Evolutionary conservation across 768 basidiomycete genomes (phyloP), one percentile per base, ranked within the genome.

Genomic region (Leccinum incarnatum): DNA sequence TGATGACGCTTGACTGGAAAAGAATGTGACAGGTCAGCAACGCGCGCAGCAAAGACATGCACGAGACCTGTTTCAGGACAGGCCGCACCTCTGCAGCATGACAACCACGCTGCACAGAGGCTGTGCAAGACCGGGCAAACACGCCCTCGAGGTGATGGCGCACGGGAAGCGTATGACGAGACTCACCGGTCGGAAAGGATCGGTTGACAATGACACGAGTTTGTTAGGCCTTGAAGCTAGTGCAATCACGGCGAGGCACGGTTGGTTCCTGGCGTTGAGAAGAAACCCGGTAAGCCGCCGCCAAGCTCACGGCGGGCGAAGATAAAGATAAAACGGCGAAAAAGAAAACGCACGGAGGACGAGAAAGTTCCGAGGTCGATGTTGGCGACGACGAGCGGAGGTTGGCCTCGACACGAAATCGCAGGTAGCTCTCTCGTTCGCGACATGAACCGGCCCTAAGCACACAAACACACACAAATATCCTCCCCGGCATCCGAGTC

Each of bases 361-460:
- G 57, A 51, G 30, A 58, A 55, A 55, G 47, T 60, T 65, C 55
- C 62, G 61, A 49, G 60, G 68, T 62, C 72, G 70, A 57, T 54
- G 68, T 53, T 60, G 68, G 55, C 63, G 60, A 69, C 73, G 73
- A 71, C 66, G 65, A 69, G 62, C 63, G 53, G 58, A 66, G 60
- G 62, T 50, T 67, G 66, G 58, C 70, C 62, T 61, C 62, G 37
- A 67, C 65, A 64, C 65, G 65, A 66, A 65, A 69, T 67, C 67
- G 64, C 64, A 65, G 55, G 51, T 53, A 40, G 49, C 55, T 64
- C 59, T 60, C 60, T 60, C 65, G 49, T 56, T 55, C 65, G 57
- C 64, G 67, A 63, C 67, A 58, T 56, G 51, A 62, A 69, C 71
- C 72, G 67, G 72, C 72, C 72, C 72, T 73, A 73, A 74, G 64